These are phyloP conservation scores for Aspergillus niger DNA, from an alignment of 2,329 filamentous ascomycete genomes.

Conservation along the genomic window DNA sequence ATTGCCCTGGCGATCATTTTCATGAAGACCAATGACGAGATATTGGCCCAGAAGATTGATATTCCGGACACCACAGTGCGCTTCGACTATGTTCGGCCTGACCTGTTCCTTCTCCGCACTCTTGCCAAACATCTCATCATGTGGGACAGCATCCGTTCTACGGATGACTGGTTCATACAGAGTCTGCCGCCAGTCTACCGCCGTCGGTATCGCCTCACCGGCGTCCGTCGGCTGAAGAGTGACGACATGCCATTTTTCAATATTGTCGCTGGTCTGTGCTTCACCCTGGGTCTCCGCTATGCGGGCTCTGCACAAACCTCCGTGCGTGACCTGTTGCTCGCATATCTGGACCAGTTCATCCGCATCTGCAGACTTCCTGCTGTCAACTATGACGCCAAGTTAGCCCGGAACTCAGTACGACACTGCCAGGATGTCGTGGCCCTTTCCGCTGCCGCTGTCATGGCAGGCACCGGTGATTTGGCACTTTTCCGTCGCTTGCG, in stretches of 20 bases:
- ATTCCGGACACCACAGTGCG: conserved; percentile 86
- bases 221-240: conserved; percentile 66
- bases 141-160: conserved; percentile 80
- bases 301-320: conserved; percentile 69
- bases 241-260: conserved; percentile 91
- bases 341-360: conserved; percentile 84
- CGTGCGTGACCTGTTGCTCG: conserved; percentile 78
- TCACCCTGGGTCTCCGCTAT: conserved; percentile 71
- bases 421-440: conserved; percentile 91
- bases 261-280: conserved; percentile 85
- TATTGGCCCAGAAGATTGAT: conserved; percentile 87
- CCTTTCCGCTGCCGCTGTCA: conserved; percentile 80
- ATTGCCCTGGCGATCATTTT: conserved; percentile 89
- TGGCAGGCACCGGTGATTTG: conserved; percentile 94
- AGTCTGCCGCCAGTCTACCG: conserved; percentile 74
- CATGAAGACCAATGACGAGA: conserved; percentile 91
- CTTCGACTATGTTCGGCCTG: conserved; percentile 93
- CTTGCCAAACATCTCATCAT: conserved; percentile 88
- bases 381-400: conserved; percentile 75
- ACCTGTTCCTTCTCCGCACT: conserved; percentile 86
- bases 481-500: conserved; percentile 81
- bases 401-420: conserved; percentile 78
- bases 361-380: conserved; percentile 68
- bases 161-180: conserved; percentile 70
- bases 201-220: conserved; percentile 60